Percentiles rank a stretch among this genome's conserved stretches.
phyloP scores from a whole-genome alignment of 2,329 filamentous ascomycete species.

The Paracoccidioides lutzii region DNA sequence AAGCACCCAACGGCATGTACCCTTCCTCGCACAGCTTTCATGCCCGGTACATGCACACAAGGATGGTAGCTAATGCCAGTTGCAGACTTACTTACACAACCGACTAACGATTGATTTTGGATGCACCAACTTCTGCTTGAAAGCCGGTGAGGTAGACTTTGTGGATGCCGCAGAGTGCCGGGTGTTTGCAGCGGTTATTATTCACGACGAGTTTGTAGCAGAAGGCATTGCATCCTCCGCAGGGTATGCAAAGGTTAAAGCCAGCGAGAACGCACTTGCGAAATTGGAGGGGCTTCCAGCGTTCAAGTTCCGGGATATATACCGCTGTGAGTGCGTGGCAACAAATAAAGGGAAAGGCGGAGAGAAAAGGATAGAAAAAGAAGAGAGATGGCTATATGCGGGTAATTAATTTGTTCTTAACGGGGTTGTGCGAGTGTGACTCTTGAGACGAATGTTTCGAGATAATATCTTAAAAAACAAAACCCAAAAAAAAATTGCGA shows the following conservation, averaged over 20 bases:
- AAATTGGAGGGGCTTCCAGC: slow-evolving; percentile 38
- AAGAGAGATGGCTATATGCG: background rate
- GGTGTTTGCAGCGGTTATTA: slow-evolving; percentile 59
- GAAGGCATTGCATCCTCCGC: slow-evolving; percentile 49
- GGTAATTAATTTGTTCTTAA: background rate
- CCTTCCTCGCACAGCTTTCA: background rate
- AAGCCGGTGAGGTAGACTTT: slow-evolving; percentile 33
- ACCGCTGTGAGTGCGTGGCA: slow-evolving; percentile 49
- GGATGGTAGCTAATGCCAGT: slow-evolving; percentile 2
- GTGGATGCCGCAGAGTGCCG: slow-evolving; percentile 34
- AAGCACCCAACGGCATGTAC: slow-evolving; percentile 57
- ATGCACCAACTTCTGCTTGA: slow-evolving; percentile 47
- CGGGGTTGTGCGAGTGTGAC: background rate
- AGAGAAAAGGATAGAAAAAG: slow-evolving; percentile 1
- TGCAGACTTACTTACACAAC: slow-evolving; percentile 51
- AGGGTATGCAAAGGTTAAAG: slow-evolving; percentile 57
- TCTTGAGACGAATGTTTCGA: background rate
- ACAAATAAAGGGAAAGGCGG: slow-evolving; percentile 6
- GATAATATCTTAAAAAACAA: background rate
- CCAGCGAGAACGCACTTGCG: slow-evolving; percentile 29
- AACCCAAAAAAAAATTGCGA: background rate
- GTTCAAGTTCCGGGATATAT: slow-evolving; percentile 47
- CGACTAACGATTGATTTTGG: slow-evolving; percentile 51
- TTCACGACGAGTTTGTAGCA: slow-evolving; percentile 59
- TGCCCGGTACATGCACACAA: background rate